Evolutionary conservation across 371 early-diverging fungal species (phyloP).

Genomic region (Syncephalastrum contaminatum): DNA sequence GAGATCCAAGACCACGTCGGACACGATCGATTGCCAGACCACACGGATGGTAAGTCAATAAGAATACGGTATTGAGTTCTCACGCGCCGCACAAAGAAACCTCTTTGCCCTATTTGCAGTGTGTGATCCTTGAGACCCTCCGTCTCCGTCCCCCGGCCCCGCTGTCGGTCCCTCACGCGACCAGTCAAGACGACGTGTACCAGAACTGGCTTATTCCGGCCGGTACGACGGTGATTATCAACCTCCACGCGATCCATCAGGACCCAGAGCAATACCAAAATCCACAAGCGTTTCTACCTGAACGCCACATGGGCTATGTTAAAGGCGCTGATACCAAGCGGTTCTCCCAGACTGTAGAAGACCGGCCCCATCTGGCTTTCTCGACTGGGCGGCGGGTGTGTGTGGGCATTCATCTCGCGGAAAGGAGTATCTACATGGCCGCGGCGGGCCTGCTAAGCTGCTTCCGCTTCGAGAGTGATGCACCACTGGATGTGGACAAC

Average conservation of each 20-base stretch:
- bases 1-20: conserved; percentile 38
- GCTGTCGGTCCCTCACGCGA: conserved; percentile 45
- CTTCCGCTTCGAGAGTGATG: conserved; percentile 33
- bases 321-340: conserved; percentile 1
- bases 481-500: conserved; percentile 14
- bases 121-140: conserved; percentile 45
- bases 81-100: conserved; percentile 17
- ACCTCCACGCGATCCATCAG: conserved; percentile 38
- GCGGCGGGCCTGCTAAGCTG: conserved; percentile 31
- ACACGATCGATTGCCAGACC: conserved; percentile 29
- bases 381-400: conserved; percentile 51
- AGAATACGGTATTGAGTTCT: neutral
- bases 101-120: conserved; percentile 39
- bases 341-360: conserved; percentile 26
- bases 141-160: conserved; percentile 45
- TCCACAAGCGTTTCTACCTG: conserved; percentile 36
- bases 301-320: conserved; percentile 39
- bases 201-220: conserved; percentile 47
- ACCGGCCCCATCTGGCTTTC: conserved; percentile 45
- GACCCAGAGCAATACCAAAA: conserved; percentile 31
- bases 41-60: conserved; percentile 29
- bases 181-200: conserved; percentile 39
- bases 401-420: conserved; percentile 52
- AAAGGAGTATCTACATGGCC: conserved; percentile 44
- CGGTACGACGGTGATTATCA: conserved; percentile 45